These are phyloP conservation scores for Epipyxis sp. DNA, from an alignment of 108 stramenopile genomes.

Conservation along the genomic window DNA sequence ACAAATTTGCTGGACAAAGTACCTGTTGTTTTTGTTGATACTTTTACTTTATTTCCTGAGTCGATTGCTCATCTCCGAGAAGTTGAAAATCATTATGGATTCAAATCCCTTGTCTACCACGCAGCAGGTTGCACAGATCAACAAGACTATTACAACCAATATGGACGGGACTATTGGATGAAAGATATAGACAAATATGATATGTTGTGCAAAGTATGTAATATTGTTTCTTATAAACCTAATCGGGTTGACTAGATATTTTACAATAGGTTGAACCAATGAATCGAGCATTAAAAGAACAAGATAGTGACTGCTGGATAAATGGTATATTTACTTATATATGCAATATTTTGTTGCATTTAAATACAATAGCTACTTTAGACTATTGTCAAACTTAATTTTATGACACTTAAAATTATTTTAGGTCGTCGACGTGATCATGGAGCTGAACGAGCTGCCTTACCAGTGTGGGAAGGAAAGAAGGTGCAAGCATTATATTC, in stretches of 20 bases:
- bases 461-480: slow-evolving; percentile 53
- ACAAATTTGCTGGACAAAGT: slow-evolving; percentile 59
- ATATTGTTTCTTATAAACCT: no score
- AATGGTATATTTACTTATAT: no score
- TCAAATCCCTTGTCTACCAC: slow-evolving; percentile 80
- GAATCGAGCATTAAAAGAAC: slow-evolving; percentile 88
- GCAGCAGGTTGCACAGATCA: slow-evolving; percentile 73
- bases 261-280: slow-evolving; percentile 97
- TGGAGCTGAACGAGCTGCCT: slow-evolving; percentile 79
- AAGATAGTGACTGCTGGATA: slow-evolving; percentile 90
- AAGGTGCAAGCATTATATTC: no score
- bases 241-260: no score
- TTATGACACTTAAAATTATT: no score
- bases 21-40: slow-evolving; percentile 86
- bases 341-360: no score
- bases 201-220: slow-evolving; percentile 86
- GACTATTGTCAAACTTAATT: no score
- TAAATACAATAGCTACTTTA: no score
- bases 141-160: slow-evolving; percentile 75
- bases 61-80: slow-evolving; percentile 77
- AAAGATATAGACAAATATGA: slow-evolving; percentile 85
- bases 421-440: slow-evolving; percentile 93
- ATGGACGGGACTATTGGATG: slow-evolving; percentile 91
- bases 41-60: slow-evolving; percentile 93
- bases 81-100: slow-evolving; percentile 79